A percentile compares a stretch with the other conserved stretches of the same genome.
phyloP scores from a whole-genome alignment of 257 asterid species.

The Rubia yunnanensis region DNA sequence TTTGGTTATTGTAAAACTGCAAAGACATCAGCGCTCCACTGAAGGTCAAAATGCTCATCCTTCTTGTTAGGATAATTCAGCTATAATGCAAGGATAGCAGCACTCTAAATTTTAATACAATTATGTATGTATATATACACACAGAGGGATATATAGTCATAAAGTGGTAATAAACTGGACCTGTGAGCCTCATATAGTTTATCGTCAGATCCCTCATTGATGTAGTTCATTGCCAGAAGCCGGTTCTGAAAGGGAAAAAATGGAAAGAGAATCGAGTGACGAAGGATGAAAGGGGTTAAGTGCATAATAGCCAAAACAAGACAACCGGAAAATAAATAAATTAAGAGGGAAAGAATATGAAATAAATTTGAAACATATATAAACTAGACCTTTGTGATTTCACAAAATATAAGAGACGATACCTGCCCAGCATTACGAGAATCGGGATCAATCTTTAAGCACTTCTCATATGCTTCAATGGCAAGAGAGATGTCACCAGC shows the following conservation, averaged over 20 bases:
- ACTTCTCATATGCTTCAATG: slow-evolving; percentile 97
- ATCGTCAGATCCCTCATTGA: slow-evolving; percentile 80
- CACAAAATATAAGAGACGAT: slow-evolving; percentile 13
- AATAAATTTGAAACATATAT: not conserved
- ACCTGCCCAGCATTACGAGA: slow-evolving; percentile 99
- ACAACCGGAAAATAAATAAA: not conserved
- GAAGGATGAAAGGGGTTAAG: not conserved
- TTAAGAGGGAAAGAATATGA: not conserved
- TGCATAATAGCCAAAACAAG: not conserved
- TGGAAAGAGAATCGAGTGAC: not conserved
- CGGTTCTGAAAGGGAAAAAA: slow-evolving; percentile 55
- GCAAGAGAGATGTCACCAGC: slow-evolving; percentile 95
- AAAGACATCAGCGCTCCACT: not conserved
- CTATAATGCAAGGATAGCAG: not conserved
- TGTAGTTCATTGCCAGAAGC: slow-evolving; percentile 98
- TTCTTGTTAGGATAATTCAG: not conserved
- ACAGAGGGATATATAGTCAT: not conserved
- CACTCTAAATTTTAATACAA: not conserved
- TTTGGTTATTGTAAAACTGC: not conserved
- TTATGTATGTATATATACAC: not conserved
- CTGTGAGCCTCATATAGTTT: slow-evolving; percentile 89
- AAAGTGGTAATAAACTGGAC: slow-evolving; percentile 31
- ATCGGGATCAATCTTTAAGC: slow-evolving; percentile 97
- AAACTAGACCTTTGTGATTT: not conserved
- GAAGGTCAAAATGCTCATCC: not conserved